Base-by-base conservation (phyloP, 306 rosid genomes). In the Ceratonia siliqua region DNA sequence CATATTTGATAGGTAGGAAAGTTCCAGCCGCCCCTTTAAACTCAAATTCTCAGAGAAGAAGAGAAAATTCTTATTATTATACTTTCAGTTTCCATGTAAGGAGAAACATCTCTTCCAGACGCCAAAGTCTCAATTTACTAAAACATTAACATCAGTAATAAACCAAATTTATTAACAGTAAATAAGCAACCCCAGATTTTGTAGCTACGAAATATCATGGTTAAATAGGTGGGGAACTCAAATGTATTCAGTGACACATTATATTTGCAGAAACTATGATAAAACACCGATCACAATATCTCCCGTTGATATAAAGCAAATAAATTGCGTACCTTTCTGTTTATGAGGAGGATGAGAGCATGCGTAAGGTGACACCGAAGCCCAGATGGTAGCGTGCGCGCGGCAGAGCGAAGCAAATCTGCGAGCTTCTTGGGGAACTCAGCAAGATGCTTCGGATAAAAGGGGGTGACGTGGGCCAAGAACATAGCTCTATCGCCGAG, bases 401-500 rank as follows among this genome's bases (percentile, higher is more conserved):
- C 85, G 3, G 97, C 80, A 5, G 85, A 72, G 24, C 83, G 78
- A 5, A 94, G 91, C 55, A 94, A 88, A 14, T 82, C 81, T 18
- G 87, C 81, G 25, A 94, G 90, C 72, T 87, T 82, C 7, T 8
- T 21, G 0, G 97, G 98, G 73, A 89, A 94, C 3, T 84, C 79
- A 15, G 81, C 62, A 45, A 94, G 91, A 27, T 84, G 89, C 5
- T 81, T 72, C 0, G 82, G 92, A 80, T 79, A 94, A 14, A 87
- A 87, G 0, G 90, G 86, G 20, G 92, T 82, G 73, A 94, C 87
- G 35, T 94, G 97, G 14, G 97, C 81, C 77, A 94, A 82, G 61
- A 91, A 82, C 86, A 75, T 71, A 24, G 94, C 92, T 30, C 83
- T 83, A 7, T 91, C 98, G 14, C 86, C 86, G 14, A 94, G 96